Base-by-base conservation (phyloP, 108 stramenopile genomes). In the Fistulifera pelliculosa region DNA sequence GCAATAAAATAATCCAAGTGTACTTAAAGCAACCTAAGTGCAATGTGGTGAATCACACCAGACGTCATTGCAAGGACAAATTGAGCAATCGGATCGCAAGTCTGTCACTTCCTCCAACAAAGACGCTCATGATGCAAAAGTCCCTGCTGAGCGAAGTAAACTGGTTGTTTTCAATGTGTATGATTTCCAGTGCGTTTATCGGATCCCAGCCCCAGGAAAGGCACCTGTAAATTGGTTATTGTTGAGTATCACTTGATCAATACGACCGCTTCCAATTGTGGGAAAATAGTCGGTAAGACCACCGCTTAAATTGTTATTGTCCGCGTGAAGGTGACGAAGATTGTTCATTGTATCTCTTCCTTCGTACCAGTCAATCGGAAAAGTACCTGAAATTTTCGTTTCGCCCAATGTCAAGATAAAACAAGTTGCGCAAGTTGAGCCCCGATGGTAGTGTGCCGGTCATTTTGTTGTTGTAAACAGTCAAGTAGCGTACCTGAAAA, bases 251-350 rank as follows among this genome's bases (percentile, higher is more conserved):
- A 71, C 38, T 18, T 58, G 45, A 18, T 54, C 50, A 31, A 79
- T 41, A 15, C 73, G 66, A 15, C 70, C 70, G 49, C 71, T 71
- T 21, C 77, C 77, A 16, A 70, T 47, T 3, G 28, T 62, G 35
- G 62, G 53, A 45, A 62, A 76, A 27, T 40, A 49, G 0, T 21
- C 27, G 12, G 75, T 71, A 14, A 80, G 16, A 4, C 57, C 56
- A 12, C 79, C 79, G 10, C 27, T 12, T 26, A 80, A 74, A 27
- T 60, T 27, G 55, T 80, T 80, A 60, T 70, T 57, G 26, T 72
- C 62, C 19, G 76, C 48, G 43, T 70, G 47, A 58, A 76, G 45
- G 25, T 71, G 69, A 15, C 72, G 71, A 3, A 76, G 40, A 8
- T 2, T 12, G 18, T 51, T 39, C 56, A 54, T 61, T 17, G 17